These are phyloP conservation scores for Phytophthora pistaciae DNA, from an alignment of 352 stramenopile species.

Conservation along the genomic window DNA sequence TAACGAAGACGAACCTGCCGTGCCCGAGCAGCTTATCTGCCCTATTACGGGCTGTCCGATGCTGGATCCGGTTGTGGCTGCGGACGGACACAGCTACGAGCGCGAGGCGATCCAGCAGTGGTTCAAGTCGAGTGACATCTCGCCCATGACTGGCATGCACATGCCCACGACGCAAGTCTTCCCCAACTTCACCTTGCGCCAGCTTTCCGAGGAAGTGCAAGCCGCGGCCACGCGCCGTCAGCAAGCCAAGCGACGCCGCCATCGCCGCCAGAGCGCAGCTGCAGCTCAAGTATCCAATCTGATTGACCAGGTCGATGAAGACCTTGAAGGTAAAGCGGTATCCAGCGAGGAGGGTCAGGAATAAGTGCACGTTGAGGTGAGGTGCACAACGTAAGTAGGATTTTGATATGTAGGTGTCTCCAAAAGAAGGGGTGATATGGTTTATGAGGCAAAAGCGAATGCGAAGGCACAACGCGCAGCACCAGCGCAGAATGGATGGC, in stretches of 20 bases:
- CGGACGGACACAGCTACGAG: slow-evolving; percentile 98
- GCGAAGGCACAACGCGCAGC: slow-evolving; percentile 12
- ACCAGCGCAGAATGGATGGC: background rate
- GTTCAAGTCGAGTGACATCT: slow-evolving; percentile 90
- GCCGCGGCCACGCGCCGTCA: slow-evolving; percentile 35
- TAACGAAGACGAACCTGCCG: slow-evolving; percentile 34
- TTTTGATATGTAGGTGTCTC: slow-evolving; percentile 27
- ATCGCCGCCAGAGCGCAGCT: slow-evolving; percentile 17
- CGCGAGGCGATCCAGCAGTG: slow-evolving; percentile 94
- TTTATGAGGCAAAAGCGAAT: slow-evolving; percentile 31
- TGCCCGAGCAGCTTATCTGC: slow-evolving; percentile 83
- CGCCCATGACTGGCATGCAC: slow-evolving; percentile 78
- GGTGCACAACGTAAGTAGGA: slow-evolving; percentile 10
- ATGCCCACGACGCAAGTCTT: slow-evolving; percentile 83
- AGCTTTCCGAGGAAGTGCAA: slow-evolving; percentile 72
- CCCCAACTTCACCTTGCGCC: slow-evolving; percentile 76
- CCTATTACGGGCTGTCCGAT: slow-evolving; percentile 97
- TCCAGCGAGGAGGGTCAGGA: slow-evolving; percentile 37
- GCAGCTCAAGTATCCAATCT: slow-evolving; percentile 11
- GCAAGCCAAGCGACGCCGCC: slow-evolving; percentile 24
- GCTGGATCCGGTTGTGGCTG: slow-evolving; percentile 96
- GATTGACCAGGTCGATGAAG: slow-evolving; percentile 10
- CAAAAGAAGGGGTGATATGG: slow-evolving; percentile 18
- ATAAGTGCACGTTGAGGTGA: slow-evolving; percentile 3
- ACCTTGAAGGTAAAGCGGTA: slow-evolving; percentile 27